Evolutionary conservation across 2,329 filamentous ascomycete species (phyloP).

Genomic region (Colletotrichum sp.): DNA sequence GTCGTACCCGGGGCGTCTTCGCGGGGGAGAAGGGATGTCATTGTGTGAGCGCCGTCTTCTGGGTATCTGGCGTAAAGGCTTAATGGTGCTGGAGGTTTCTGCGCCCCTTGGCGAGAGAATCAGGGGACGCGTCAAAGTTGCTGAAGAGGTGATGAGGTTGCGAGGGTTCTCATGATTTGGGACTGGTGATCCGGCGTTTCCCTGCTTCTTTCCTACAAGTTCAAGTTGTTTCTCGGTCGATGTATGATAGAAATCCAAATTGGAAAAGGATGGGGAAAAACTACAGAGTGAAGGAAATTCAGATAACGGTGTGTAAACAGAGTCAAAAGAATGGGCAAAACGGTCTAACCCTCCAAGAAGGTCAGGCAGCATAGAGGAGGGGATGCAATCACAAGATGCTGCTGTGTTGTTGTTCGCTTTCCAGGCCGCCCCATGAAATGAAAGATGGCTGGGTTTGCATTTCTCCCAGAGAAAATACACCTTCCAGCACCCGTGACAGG

Average conservation of each 20-base stretch:
- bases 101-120: neutral
- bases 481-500: neutral
- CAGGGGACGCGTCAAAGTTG: too few relatives aligned
- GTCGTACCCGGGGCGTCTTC: neutral
- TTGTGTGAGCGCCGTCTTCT: neutral
- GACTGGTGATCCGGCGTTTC: neutral
- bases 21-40: neutral
- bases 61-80: fast-evolving
- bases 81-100: neutral
- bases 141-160: neutral
- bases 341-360: neutral
- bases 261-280: neutral
- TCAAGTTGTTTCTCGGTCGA: neutral
- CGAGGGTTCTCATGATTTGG: neutral
- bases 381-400: neutral
- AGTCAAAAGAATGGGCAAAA: neutral
- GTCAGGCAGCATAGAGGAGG: neutral
- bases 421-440: neutral
- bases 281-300: neutral
- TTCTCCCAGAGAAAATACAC: neutral
- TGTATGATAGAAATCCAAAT: neutral
- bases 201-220: neutral
- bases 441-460: neutral
- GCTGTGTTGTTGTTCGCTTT: neutral
- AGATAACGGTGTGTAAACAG: neutral